Evolutionary conservation across 2,329 filamentous ascomycete species (phyloP), one percentile per base, ranked within the genome.

Genomic region (Microdochium nivale): DNA sequence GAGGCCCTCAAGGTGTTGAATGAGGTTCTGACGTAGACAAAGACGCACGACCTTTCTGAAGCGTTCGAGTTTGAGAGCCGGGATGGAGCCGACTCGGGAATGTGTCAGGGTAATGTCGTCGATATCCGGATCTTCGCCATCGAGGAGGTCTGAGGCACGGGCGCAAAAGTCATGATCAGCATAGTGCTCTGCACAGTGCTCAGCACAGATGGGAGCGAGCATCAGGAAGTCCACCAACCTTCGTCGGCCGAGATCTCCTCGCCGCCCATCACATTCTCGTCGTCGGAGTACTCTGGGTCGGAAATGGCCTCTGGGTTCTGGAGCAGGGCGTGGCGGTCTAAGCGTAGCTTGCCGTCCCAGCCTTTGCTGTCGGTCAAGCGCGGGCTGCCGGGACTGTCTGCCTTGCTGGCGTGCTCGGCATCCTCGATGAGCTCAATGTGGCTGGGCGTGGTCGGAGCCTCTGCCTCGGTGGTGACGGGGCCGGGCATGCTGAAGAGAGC

Each of bases 61-160:
- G 54, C 94, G 84, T 55, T 91, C 87, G 48, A 99, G 79, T n/a
- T 75, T 81, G 23, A 99, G 79, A 16, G 84, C 83, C 7, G 84
- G 72, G 59, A 97, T 87, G 30, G 88, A 91, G 23, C 79, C 72
- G 62, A 99, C 80, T 57, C 91, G 88, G 51, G 87, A 87, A 67
- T 97, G 92, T n/a, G 90, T 85, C 54, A 91, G 84, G 64, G 94
- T 88, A 62, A 99, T 92, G 62, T 95, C 89, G 70, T 91, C 75
- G 1, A 75, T 79, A 33, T 83, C 76, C 35, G 71, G 67, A 55
- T 80, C 77, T 65, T 85, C 81, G 58, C 76, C 76, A 54, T 84
- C 78, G 37, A 84, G 74, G 1, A 84, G 69, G 61, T 84, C 81
- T 84, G 60, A 49, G 51, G 50, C 16, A 46, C 46, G 46, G 44